Percentiles rank a stretch among this genome's conserved stretches.
These are phyloP conservation scores for Aureobasidium sp. DNA, from an alignment of 2,329 filamentous ascomycete species.

Conservation along the genomic window DNA sequence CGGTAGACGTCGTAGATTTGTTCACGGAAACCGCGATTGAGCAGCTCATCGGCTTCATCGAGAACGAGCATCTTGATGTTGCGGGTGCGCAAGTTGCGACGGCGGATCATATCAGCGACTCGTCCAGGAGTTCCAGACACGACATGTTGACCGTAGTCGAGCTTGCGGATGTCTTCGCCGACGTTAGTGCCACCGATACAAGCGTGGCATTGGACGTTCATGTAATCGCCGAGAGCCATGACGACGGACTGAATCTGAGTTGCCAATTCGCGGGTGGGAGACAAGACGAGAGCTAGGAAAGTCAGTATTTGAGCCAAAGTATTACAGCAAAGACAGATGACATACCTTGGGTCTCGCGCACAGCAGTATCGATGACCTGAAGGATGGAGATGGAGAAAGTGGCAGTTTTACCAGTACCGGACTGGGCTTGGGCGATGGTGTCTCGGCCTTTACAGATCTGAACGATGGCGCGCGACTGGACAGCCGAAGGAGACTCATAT, in stretches of 20 bases:
- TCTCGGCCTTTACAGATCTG: conserved; percentile 99
- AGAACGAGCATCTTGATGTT: conserved; percentile 75
- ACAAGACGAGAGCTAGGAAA: conserved; percentile 71
- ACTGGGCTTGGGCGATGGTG: conserved; percentile 96
- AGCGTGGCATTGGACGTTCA: conserved; percentile 98
- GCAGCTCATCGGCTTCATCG: conserved; percentile 68
- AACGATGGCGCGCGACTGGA: conserved; percentile 96
- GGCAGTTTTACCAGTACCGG: conserved; percentile 92
- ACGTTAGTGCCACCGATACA: conserved; percentile 98
- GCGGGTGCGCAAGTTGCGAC: conserved; percentile 63
- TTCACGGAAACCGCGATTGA: conserved; percentile 93
- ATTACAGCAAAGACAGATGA: neutral
- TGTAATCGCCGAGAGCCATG: conserved; percentile 99
- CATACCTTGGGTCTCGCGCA: conserved; percentile 74
- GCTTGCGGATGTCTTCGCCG: conserved; percentile 93
- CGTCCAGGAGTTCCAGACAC: conserved; percentile 96
- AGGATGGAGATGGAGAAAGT: conserved; percentile 96
- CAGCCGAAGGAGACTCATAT: conserved; percentile 95
- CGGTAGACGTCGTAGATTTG: conserved; percentile 99
- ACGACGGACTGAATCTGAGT: conserved; percentile 98
- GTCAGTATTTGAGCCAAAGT: neutral
- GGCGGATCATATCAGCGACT: conserved; percentile 78
- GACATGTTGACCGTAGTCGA: conserved; percentile 96
- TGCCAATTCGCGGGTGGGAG: conserved; percentile 90
- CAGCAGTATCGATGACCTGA: conserved; percentile 88